Evolutionary conservation across 2,329 filamentous ascomycete species (phyloP).

Genomic region (Clonostachys solani): DNA sequence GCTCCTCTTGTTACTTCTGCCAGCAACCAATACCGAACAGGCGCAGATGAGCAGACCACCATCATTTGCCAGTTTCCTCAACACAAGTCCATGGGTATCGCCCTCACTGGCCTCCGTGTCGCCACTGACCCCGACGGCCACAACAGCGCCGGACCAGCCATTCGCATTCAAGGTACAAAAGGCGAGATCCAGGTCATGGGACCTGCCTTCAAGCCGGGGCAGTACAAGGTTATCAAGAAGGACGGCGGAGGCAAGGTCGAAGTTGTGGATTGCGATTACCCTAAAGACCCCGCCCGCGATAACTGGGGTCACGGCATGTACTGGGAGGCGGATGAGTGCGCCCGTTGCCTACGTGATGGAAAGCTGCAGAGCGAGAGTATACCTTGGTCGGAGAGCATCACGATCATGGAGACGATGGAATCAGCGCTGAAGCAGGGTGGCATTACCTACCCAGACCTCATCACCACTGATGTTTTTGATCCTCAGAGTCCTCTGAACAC

Average conservation of each 20-base stretch:
- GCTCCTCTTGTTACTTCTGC: conserved; percentile 64
- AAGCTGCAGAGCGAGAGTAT: conserved; percentile 69
- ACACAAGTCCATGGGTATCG: conserved; percentile 67
- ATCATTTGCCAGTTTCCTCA: conserved; percentile 73
- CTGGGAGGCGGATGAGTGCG: conserved; percentile 81
- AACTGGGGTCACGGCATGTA: conserved; percentile 77
- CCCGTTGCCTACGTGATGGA: conserved; percentile 70
- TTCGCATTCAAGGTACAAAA: conserved; percentile 75
- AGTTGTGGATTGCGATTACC: conserved; percentile 48
- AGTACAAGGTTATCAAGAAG: conserved; percentile 59
- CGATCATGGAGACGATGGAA: conserved; percentile 76
- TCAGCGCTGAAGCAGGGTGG: conserved; percentile 47
- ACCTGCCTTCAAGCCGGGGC: conserved; percentile 64
- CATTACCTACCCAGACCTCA: conserved; percentile 49
- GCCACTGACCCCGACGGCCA: conserved; percentile 57
- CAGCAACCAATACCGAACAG: conserved; percentile 69
- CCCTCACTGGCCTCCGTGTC: conserved; percentile 61
- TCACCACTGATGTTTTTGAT: conserved; percentile 55
- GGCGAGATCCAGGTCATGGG: conserved; percentile 80
- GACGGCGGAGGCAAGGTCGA: conserved; percentile 41
- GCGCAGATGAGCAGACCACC: conserved; percentile 74
- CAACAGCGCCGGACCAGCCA: conserved; percentile 57
- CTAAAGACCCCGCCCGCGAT: conserved; percentile 39
- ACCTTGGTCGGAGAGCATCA: conserved; percentile 71
- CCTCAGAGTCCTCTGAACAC: conserved; percentile 57